These are phyloP conservation scores for Flaveria brownii DNA, from an alignment of 129 eudicot species.

Conservation along the genomic window DNA sequence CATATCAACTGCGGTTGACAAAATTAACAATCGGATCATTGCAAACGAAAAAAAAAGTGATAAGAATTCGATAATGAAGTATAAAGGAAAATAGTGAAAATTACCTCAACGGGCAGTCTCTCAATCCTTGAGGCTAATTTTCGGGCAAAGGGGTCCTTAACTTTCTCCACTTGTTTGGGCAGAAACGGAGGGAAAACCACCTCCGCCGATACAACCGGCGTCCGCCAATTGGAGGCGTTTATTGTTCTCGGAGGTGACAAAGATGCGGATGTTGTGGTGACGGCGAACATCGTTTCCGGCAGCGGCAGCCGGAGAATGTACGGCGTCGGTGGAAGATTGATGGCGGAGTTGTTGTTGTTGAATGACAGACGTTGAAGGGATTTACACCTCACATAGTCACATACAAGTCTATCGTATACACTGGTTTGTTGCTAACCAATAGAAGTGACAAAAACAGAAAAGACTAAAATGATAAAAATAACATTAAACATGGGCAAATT, in stretches of 20 bases:
- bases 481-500: too few species aligned
- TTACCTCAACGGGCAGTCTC: slow-evolving; percentile 71
- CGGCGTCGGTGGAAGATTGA: background rate
- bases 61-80: background rate
- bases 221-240: slow-evolving; percentile 27
- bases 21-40: too few species aligned
- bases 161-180: slow-evolving; percentile 59
- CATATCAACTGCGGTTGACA: too few species aligned
- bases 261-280: slow-evolving; percentile 29
- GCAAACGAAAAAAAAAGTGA: too few species aligned
- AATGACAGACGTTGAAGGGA: slow-evolving; percentile 15
- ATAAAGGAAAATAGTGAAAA: background rate
- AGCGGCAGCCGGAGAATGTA: too few species aligned
- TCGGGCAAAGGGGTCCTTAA: slow-evolving; percentile 67
- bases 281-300: slow-evolving; percentile 23
- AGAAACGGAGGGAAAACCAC: slow-evolving; percentile 64
- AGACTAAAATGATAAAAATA: too few species aligned
- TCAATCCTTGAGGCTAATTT: slow-evolving; percentile 73
- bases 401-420: background rate
- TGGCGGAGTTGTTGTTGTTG: background rate
- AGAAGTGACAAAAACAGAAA: too few species aligned
- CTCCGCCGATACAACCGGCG: slow-evolving; percentile 38
- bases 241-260: slow-evolving; percentile 5
- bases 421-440: background rate
- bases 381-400: background rate